Base-by-base conservation (phyloP, 2,329 filamentous ascomycete species). In the Colletotrichum falcatum region DNA sequence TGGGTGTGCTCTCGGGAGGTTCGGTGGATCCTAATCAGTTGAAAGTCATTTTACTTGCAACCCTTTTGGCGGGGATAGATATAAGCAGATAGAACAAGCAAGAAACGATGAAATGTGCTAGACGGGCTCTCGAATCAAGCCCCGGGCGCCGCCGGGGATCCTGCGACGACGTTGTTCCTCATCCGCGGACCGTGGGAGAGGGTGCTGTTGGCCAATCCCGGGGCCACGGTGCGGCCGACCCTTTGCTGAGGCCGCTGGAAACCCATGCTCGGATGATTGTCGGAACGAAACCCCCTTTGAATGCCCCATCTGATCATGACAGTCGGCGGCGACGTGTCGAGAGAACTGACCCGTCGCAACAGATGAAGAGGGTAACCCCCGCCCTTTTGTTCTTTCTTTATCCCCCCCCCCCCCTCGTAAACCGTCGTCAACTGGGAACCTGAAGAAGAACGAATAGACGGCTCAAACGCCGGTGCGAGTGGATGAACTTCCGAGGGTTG, bases 71-170 rank as follows among this genome's bases (percentile, higher is more conserved):
- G 46, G 54, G 11, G 23, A 26, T 20, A 49, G 16, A 54, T 28
- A 33, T 54, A 61, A 20, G 54, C 48, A 30, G 35, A 16, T 65
- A 53, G 44, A 59, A 59, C 28, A 60, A 33, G 26, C 33, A 28
- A 30, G 30, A 42, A 11, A 26, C 39, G 59, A 60, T 48, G 46
- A 54, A 33, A 65, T 23, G 30, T 44, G 44, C 30, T 23, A 20
- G 54, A 46, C 60, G 37, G 37, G 23, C 56, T 33, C 37, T 48
- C 37, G 30, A 7, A 14, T n/a, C 33, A 28, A 20, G 30, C 30
- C 30, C 30, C 30, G 4, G 4, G 4, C 30, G 6, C 42, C 23
- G 8, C 7, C 28, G 1, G 8, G 8, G 23, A 58, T 16, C 12
- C 23, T 28, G 54, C 1, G 23, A 6, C 9, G 54, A 28, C 14